A percentile compares a stretch with the other conserved stretches of the same genome.
Conservation (phyloP, 2,329 filamentous ascomycete species). For the Colletotrichum tropicale region DNA sequence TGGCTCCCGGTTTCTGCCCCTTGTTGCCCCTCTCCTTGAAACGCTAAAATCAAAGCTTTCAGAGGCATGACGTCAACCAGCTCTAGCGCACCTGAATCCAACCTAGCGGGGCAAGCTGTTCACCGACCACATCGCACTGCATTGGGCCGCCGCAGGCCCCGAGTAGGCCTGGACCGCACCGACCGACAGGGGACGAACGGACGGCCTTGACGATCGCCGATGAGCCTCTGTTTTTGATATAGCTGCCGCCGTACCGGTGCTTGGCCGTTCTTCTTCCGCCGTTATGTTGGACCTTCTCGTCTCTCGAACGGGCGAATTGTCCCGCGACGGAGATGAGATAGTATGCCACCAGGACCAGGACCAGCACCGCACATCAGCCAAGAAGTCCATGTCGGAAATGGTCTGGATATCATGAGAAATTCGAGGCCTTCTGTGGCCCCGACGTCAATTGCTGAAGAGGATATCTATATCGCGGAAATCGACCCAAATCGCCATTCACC, state of each 20-base stretch:
- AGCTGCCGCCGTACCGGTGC: neutral
- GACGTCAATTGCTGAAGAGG: conserved; percentile 20
- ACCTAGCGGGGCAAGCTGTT: conserved; percentile 10
- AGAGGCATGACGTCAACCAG: conserved; percentile 20
- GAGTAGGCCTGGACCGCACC: conserved; percentile 10
- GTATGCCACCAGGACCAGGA: neutral
- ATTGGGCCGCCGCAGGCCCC: neutral
- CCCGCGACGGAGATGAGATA: neutral
- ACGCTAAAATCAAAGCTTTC: conserved; percentile 22
- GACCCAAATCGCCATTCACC: conserved; percentile 17
- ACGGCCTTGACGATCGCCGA: conserved; percentile 11
- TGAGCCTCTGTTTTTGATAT: neutral
- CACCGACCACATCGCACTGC: conserved; percentile 10
- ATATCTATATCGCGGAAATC: conserved; percentile 19
- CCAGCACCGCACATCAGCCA: neutral
- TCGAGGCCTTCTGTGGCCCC: neutral
- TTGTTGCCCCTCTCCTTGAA: conserved; percentile 21
- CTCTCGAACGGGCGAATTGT: neutral
- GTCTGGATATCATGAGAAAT: neutral
- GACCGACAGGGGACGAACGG: conserved; percentile 5
- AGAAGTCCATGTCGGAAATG: neutral
- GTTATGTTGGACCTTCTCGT: neutral
- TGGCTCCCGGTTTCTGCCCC: neutral
- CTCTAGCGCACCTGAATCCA: conserved; percentile 19
- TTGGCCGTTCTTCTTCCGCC: neutral